These are phyloP conservation scores for Gossypium trilobum DNA, from an alignment of 441 rosid genomes.

Conservation along the genomic window DNA sequence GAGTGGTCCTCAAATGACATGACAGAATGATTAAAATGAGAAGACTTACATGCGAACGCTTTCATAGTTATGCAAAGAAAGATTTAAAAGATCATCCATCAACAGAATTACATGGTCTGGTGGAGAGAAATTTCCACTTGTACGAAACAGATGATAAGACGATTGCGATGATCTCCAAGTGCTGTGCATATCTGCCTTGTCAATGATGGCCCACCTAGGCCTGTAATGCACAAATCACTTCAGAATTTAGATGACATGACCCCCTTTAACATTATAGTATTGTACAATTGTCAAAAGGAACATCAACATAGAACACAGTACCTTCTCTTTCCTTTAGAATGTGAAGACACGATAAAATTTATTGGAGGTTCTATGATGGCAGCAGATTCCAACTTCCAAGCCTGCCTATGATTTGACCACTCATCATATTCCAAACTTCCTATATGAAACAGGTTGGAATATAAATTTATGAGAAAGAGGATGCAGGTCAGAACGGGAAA, in stretches of 20 bases:
- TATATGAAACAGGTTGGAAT: conserved; percentile 29
- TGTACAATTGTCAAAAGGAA: conserved; percentile 8
- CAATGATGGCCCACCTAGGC: conserved; percentile 98
- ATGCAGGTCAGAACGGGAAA: background rate
- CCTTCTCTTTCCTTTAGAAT: conserved; percentile 95
- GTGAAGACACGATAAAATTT: conserved; percentile 77
- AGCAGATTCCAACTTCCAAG: conserved; percentile 98
- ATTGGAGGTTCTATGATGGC: conserved; percentile 92
- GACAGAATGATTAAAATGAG: conserved; percentile 17
- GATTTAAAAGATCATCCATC: conserved; percentile 82
- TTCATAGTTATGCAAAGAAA: conserved; percentile 88
- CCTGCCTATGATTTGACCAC: conserved; percentile 98
- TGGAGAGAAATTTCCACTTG: conserved; percentile 65
- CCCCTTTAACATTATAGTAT: conserved; percentile 9
- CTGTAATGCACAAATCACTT: conserved; percentile 36
- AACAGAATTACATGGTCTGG: conserved; percentile 59
- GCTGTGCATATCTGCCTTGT: conserved; percentile 93
- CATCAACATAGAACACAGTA: conserved; percentile 20
- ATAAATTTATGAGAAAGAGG: conserved; percentile 8
- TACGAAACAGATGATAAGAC: conserved; percentile 78
- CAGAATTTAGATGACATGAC: conserved; percentile 6
- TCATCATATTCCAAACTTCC: conserved; percentile 96
- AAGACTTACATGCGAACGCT: conserved; percentile 87
- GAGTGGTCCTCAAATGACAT: conserved; percentile 1
- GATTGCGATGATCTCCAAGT: conserved; percentile 99